Percentiles rank a stretch among this genome's conserved stretches.
These are phyloP conservation scores for Fusarium camptoceras DNA, from an alignment of 2,329 filamentous ascomycete genomes.

Conservation along the genomic window DNA sequence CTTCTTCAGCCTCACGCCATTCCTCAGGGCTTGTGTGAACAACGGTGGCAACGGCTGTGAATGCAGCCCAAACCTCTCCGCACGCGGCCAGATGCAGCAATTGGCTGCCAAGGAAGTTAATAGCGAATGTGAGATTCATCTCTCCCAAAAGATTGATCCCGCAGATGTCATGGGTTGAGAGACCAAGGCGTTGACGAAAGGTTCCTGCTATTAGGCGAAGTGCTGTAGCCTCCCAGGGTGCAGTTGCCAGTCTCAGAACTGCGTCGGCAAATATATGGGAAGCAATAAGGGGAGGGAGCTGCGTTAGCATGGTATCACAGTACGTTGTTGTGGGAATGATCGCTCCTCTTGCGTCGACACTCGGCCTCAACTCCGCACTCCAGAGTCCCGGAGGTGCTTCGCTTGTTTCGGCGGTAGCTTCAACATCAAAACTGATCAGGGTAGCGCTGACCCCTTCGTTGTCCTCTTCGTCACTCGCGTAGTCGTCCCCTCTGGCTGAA, in stretches of 20 bases:
- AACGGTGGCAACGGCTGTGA: conserved; percentile 25
- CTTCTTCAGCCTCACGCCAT: conserved; percentile 32
- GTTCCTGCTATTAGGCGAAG: conserved; percentile 59
- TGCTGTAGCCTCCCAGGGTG: conserved; percentile 61
- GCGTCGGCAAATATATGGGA: conserved; percentile 61
- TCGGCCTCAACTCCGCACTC: conserved; percentile 70
- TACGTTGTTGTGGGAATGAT: conserved; percentile 52
- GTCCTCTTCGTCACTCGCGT: conserved; percentile 68
- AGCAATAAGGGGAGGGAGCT: conserved; percentile 61
- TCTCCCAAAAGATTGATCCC: conserved; percentile 52
- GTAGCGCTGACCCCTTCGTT: conserved; percentile 66
- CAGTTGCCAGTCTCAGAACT: conserved; percentile 56
- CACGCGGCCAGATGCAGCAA: conserved; percentile 52
- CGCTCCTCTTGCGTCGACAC: conserved; percentile 50
- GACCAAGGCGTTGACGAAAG: conserved; percentile 55
- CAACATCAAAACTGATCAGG: conserved; percentile 71
- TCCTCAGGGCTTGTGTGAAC: conserved; percentile 34
- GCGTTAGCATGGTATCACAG: conserved; percentile 62
- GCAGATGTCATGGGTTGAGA: conserved; percentile 56
- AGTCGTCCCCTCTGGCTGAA: conserved; percentile 63
- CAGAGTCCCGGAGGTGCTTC: conserved; percentile 65
- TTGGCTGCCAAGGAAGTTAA: conserved; percentile 62
- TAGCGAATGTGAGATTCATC: conserved; percentile 54
- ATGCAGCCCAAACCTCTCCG: conserved; percentile 30
- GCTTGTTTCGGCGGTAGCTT: conserved; percentile 64